Evolutionary conservation across 176 grass and related monocot genomes (phyloP).

Genomic region (Musa beccarii): DNA sequence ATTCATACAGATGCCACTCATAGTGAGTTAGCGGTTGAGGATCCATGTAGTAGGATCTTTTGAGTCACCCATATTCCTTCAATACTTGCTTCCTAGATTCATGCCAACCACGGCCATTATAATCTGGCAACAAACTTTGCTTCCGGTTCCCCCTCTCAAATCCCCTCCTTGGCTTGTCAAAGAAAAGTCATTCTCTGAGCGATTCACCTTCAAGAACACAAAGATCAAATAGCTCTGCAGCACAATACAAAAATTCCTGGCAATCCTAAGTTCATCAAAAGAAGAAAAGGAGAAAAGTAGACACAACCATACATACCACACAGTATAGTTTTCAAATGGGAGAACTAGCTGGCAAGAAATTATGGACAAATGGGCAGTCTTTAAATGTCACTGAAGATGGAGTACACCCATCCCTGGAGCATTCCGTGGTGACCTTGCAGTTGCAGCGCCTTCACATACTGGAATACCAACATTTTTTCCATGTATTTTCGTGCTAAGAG

Average conservation of each 20-base stretch:
- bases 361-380: not conserved
- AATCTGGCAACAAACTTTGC: slow-evolving; percentile 26
- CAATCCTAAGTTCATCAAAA: not conserved
- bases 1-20: slow-evolving; percentile 26
- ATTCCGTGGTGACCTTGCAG: slow-evolving; percentile 21
- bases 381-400: not conserved
- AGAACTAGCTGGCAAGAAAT: not conserved
- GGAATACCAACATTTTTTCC: slow-evolving; percentile 25
- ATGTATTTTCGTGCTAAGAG: slow-evolving; percentile 13
- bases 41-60: slow-evolving; percentile 28
- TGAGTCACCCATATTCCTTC: slow-evolving; percentile 23
- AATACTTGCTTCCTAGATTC: slow-evolving; percentile 28
- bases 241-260: not conserved
- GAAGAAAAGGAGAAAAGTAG: not conserved
- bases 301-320: not conserved
- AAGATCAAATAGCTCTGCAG: slow-evolving; percentile 25
- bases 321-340: not conserved
- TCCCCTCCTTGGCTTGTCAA: slow-evolving; percentile 26
- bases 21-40: slow-evolving; percentile 20
- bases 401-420: slow-evolving; percentile 8
- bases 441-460: slow-evolving; percentile 23
- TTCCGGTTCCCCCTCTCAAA: slow-evolving; percentile 25
- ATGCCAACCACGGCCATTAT: slow-evolving; percentile 27
- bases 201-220: slow-evolving; percentile 19
- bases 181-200: slow-evolving; percentile 21